These are phyloP conservation scores for Collariella sp. DNA, from an alignment of 495 filamentous ascomycete species.

Conservation along the genomic window DNA sequence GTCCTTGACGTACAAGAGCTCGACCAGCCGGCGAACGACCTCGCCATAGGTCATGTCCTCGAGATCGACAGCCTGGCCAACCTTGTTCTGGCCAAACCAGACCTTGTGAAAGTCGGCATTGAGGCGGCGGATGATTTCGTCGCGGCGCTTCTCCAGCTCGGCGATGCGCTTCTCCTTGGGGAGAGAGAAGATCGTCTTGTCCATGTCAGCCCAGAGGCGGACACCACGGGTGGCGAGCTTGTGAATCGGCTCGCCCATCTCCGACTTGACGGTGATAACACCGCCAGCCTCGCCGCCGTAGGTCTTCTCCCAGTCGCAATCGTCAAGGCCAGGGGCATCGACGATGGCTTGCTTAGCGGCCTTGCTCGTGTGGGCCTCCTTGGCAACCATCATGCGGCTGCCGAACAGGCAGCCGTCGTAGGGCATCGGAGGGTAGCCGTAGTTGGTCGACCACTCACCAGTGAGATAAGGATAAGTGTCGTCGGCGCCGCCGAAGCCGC, in stretches of 20 bases:
- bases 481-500: slow-evolving; percentile 83
- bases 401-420: slow-evolving; percentile 87
- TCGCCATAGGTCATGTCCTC: slow-evolving; percentile 98
- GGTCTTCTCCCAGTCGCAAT: slow-evolving; percentile 90
- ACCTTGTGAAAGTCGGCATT: slow-evolving; percentile 98
- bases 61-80: slow-evolving; percentile 77
- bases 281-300: slow-evolving; percentile 89
- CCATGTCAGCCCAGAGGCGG: slow-evolving; percentile 95
- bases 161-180: slow-evolving; percentile 89
- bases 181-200: slow-evolving; percentile 91
- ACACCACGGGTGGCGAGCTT: slow-evolving; percentile 95
- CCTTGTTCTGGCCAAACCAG: slow-evolving; percentile 90
- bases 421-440: slow-evolving; percentile 87
- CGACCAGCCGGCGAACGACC: slow-evolving; percentile 88
- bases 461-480: slow-evolving; percentile 92
- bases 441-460: slow-evolving; percentile 74
- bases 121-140: slow-evolving; percentile 94
- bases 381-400: slow-evolving; percentile 88
- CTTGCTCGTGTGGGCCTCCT: slow-evolving; percentile 87
- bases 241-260: slow-evolving; percentile 99
- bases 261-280: slow-evolving; percentile 92
- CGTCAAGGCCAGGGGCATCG: slow-evolving; percentile 80
- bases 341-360: slow-evolving; percentile 93
- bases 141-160: slow-evolving; percentile 83
- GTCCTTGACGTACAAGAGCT: slow-evolving; percentile 92